A percentile compares a stretch with the other conserved stretches of the same genome.
These are phyloP conservation scores for Rhizopus delemar DNA, from an alignment of 371 early-diverging fungal genomes.

Conservation along the genomic window DNA sequence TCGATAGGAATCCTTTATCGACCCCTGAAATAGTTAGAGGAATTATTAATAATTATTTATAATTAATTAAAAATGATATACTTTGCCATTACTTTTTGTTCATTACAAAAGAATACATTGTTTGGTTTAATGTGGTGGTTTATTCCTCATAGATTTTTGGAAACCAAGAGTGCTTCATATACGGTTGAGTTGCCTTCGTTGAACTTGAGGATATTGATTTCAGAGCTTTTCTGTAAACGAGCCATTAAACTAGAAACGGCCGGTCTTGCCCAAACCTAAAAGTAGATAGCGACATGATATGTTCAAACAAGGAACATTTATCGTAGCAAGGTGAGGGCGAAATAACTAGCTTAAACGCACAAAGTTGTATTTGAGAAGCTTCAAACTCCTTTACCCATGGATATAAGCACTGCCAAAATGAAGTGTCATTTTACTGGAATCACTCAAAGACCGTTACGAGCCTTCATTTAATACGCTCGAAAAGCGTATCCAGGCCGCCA, in stretches of 20 bases:
- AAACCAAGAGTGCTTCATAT: no score
- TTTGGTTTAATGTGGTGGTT: no score
- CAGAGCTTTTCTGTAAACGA: constrained; percentile 1
- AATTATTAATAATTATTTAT: constrained; percentile 2
- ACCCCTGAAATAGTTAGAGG: constrained; percentile 9
- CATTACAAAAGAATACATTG: no score
- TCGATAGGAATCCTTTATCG: constrained; percentile 11
- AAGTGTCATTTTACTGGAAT: constrained; percentile 8
- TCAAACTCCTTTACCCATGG: constrained; percentile 10
- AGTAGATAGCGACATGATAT: constrained; percentile 3
- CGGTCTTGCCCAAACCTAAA: constrained; percentile 5
- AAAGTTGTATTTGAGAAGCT: constrained; percentile 12
- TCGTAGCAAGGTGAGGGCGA: constrained; percentile 5
- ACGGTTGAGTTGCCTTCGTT: no score
- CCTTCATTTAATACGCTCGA: constrained; percentile 14
- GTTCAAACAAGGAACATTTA: constrained; percentile 3
- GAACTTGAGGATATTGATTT: constrained; percentile 2
- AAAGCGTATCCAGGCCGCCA: constrained; percentile 12
- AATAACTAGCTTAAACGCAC: constrained; percentile 7
- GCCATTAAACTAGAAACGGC: constrained; percentile 3
- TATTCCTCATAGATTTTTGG: no score
- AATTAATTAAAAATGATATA: no score
- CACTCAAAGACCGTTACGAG: constrained; percentile 9
- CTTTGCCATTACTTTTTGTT: no score
- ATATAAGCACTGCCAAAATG: constrained; percentile 13